A percentile compares a stretch with the other conserved stretches of the same genome.
These are phyloP conservation scores for Dryas drummondii DNA, from an alignment of 306 rosid genomes.

Conservation along the genomic window DNA sequence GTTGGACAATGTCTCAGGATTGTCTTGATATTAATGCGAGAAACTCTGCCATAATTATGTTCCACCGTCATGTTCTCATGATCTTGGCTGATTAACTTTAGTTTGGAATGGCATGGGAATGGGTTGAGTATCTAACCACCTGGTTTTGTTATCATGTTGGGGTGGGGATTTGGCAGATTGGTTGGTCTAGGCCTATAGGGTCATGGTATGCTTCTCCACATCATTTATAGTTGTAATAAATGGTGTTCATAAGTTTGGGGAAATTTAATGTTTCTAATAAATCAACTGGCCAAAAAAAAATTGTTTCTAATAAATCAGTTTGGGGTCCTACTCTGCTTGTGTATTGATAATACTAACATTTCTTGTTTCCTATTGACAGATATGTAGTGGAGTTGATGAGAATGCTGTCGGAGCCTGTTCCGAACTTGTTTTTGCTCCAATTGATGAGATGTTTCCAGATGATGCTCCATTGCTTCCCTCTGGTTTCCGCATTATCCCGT, in stretches of 20 bases:
- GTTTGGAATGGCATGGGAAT: not conserved
- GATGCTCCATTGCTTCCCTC: slow-evolving; percentile 90
- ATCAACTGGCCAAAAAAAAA: not conserved
- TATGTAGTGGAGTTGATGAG: slow-evolving; percentile 81
- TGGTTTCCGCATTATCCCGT: slow-evolving; percentile 89
- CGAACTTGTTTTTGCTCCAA: slow-evolving; percentile 88
- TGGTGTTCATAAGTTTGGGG: not conserved
- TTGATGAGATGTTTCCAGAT: slow-evolving; percentile 87
- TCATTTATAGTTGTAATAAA: too few species aligned
- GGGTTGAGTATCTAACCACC: not conserved
- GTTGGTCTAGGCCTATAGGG: not conserved
- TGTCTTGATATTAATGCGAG: not conserved
- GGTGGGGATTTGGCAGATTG: not conserved
- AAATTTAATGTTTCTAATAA: not conserved
- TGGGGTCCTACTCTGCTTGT: not conserved
- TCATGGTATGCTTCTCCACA: too few species aligned
- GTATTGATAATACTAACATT: not conserved
- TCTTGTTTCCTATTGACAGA: slow-evolving; percentile 36
- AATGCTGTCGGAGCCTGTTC: slow-evolving; percentile 78
- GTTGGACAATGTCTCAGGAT: not conserved
- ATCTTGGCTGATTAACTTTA: not conserved
- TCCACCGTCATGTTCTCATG: not conserved
- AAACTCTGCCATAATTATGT: not conserved
- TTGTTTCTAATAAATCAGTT: not conserved
- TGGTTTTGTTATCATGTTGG: not conserved